Conservation (phyloP, 495 filamentous ascomycete genomes). For the Penicillium nucicola region DNA sequence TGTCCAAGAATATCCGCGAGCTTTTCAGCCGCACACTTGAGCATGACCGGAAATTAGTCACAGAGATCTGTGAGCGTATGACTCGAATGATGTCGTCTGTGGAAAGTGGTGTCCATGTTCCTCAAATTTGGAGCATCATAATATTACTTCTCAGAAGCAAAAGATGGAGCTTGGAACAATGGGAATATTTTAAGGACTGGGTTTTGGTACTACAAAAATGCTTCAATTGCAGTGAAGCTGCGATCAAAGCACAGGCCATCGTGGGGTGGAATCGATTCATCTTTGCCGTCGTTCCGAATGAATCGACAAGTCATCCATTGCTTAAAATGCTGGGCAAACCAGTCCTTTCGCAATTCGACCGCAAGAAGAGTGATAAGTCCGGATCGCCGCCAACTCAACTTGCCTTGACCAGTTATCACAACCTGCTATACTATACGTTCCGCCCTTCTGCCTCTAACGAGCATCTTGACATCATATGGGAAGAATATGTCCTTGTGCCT, state of each 20-base stretch:
- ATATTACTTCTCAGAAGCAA: slow-evolving; percentile 70
- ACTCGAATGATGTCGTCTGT: slow-evolving; percentile 64
- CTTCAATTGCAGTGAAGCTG: slow-evolving; percentile 74
- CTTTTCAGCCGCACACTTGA: slow-evolving; percentile 57
- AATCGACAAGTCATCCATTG: slow-evolving; percentile 55
- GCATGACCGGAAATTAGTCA: slow-evolving; percentile 57
- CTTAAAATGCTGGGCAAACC: slow-evolving; percentile 68
- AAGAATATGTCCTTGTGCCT: slow-evolving; percentile 60
- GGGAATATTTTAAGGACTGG: slow-evolving; percentile 71
- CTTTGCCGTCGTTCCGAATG: slow-evolving; percentile 61
- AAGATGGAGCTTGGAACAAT: slow-evolving; percentile 59
- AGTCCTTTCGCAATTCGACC: slow-evolving; percentile 64
- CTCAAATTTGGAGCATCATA: slow-evolving; percentile 83
- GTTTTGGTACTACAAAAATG: slow-evolving; percentile 73
- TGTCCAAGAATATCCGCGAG: slow-evolving; percentile 62
- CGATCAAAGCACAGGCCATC: slow-evolving; percentile 72
- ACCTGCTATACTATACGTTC: slow-evolving; percentile 83
- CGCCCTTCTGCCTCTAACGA: slow-evolving; percentile 58
- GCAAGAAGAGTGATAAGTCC: slow-evolving; percentile 55
- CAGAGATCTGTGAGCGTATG: slow-evolving; percentile 65
- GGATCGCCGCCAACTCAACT: slow-evolving; percentile 55
- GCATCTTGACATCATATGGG: slow-evolving; percentile 77
- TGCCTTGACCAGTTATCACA: slow-evolving; percentile 67
- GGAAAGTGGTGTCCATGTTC: slow-evolving; percentile 64
- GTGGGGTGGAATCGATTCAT: slow-evolving; percentile 81